Evolutionary conservation across 78 protist genomes (phyloP).

Genomic region (Isochrysis galbana): DNA sequence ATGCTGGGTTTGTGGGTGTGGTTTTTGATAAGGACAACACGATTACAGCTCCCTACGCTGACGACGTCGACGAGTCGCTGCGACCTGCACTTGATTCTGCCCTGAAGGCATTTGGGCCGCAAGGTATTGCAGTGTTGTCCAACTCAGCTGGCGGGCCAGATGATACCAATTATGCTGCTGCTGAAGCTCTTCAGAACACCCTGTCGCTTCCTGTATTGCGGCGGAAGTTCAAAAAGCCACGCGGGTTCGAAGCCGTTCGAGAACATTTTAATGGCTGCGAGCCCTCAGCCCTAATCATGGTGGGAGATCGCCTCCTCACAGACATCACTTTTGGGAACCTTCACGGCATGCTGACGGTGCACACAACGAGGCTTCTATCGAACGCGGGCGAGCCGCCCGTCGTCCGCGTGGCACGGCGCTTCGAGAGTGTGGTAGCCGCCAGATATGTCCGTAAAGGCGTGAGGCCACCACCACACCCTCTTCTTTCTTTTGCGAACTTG

Average conservation of each 20-base stretch:
- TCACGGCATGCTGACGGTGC: constrained; percentile 19
- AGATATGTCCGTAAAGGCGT: not conserved
- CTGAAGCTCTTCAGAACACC: not conserved
- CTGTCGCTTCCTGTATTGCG: not conserved
- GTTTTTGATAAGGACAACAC: constrained; percentile 13
- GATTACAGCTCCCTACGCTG: not conserved
- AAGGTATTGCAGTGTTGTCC: not conserved
- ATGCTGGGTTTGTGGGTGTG: not conserved
- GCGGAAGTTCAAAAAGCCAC: not conserved
- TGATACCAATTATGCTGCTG: not conserved
- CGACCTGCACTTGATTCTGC: not conserved
- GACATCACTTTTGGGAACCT: not conserved
- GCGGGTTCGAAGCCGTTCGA: not conserved
- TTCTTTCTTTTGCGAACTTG: not conserved
- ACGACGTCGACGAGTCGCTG: not conserved
- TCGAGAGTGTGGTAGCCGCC: not conserved
- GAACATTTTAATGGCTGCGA: not conserved
- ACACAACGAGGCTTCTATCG: not conserved
- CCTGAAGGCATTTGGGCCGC: not conserved
- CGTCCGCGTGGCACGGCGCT: not conserved
- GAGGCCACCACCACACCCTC: not conserved
- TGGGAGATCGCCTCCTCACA: not conserved
- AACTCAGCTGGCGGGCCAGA: not conserved
- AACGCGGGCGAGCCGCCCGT: not conserved
- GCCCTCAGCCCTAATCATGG: not conserved